Evolutionary conservation across 2,329 filamentous ascomycete species (phyloP).

Genomic region (Dothidotthia symphoricarpi): DNA sequence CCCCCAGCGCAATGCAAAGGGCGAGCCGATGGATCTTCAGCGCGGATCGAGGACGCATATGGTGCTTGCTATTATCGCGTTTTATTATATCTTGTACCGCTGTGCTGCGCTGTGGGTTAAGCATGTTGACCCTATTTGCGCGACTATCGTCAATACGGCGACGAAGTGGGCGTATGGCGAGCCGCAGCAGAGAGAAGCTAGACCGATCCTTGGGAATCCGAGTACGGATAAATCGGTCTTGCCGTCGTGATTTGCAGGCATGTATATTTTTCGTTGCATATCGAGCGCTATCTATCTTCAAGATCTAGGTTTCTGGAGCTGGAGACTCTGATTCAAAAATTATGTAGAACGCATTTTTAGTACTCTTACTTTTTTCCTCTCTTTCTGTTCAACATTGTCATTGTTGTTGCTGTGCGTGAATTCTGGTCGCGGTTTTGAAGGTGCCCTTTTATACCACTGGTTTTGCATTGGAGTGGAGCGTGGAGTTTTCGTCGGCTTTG

Average conservation of each 20-base stretch:
- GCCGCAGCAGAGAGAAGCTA: conserved; percentile 12
- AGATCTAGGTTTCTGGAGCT: too few relatives aligned
- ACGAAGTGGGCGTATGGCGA: conserved; percentile 38
- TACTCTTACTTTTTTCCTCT: too few relatives aligned
- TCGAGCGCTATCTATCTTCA: background rate
- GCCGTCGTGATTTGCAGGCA: conserved; percentile 29
- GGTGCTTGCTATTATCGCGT: conserved; percentile 34
- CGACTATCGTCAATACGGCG: conserved; percentile 30
- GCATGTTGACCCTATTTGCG: conserved; percentile 39
- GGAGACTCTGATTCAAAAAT: too few relatives aligned
- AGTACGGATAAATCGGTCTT: conserved; percentile 19
- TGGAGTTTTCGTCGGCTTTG: too few relatives aligned
- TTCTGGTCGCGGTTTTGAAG: too few relatives aligned
- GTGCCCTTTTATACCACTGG: too few relatives aligned
- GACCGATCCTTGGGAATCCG: conserved; percentile 25
- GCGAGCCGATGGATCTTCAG: conserved; percentile 37
- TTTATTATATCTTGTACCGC: conserved; percentile 40
- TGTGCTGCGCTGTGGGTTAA: conserved; percentile 34
- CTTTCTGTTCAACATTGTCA: too few relatives aligned
- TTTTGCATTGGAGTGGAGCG: too few relatives aligned
- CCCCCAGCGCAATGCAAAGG: conserved; percentile 37
- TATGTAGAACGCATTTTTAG: too few relatives aligned
- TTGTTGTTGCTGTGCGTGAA: too few relatives aligned
- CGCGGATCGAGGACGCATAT: conserved; percentile 34
- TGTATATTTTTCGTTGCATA: background rate